Conservation (phyloP, 2,329 filamentous ascomycete species). For the Piedraia hortae region DNA sequence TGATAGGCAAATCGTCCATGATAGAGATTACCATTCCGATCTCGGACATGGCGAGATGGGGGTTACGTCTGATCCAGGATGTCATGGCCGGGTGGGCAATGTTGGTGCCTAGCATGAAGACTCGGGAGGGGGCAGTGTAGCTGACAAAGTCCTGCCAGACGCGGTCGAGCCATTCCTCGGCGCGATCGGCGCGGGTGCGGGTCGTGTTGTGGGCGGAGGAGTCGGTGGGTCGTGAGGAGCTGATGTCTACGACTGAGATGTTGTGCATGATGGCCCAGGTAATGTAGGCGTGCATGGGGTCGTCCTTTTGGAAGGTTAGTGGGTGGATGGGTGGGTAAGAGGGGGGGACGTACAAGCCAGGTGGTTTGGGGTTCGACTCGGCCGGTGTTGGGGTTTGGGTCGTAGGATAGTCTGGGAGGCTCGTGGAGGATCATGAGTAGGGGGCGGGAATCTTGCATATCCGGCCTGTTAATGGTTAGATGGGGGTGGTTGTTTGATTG, state of each 20-base stretch:
- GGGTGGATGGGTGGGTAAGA: conserved; percentile 10
- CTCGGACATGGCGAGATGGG: conserved; percentile 36
- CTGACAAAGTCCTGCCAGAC: conserved; percentile 96
- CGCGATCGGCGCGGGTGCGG: conserved; percentile 21
- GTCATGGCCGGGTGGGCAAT: conserved; percentile 65
- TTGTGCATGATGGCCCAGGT: conserved; percentile 52
- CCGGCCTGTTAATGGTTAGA: conserved; percentile 21
- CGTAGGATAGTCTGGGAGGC: conserved; percentile 26
- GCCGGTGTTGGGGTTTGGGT: conserved; percentile 28
- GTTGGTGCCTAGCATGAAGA: conserved; percentile 75
- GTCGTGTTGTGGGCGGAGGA: conserved; percentile 15
- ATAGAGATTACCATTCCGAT: conserved; percentile 56
- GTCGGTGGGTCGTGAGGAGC: conserved; percentile 22
- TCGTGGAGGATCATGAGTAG: conserved; percentile 62
- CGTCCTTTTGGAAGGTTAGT: conserved; percentile 34
- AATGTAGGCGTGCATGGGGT: conserved; percentile 55
- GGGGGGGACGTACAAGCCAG: conserved; percentile 42
- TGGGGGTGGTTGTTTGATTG: background rate
- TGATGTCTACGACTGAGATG: conserved; percentile 74
- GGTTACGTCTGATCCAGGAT: conserved; percentile 41
- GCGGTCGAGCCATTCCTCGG: conserved; percentile 51
- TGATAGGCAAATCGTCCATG: conserved; percentile 43
- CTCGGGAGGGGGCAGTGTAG: conserved; percentile 37
- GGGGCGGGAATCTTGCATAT: conserved; percentile 35
- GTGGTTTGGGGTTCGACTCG: conserved; percentile 58